Evolutionary conservation across 169 alveolate species (phyloP), one percentile per base, ranked within the genome.

Genomic region (Plasmodium vivax): DNA sequence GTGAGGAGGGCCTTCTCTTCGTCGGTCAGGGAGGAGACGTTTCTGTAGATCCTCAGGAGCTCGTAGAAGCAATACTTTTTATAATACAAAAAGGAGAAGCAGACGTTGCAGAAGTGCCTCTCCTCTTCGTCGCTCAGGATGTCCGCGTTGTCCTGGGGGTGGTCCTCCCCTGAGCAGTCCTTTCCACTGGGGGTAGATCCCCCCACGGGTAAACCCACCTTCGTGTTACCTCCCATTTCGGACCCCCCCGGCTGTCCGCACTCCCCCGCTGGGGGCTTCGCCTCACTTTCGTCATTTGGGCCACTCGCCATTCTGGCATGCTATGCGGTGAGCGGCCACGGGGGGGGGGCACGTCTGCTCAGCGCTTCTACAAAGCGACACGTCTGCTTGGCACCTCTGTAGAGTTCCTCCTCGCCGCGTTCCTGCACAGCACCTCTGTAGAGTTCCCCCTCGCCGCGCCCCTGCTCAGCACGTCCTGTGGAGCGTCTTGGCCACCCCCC

Each of bases 31-130:
- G 71, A 79, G 2, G 83, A 58, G 23, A 56, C 41, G 32, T 62
- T 88, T 41, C 75, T 51, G 51, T 88, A 88, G 56, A 88, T 88
- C 47, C 94, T 88, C n/a, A 88, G 71, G n/a, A 88, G 34, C 38
- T 88, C 94, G 47, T 54, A 88, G 72, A 88, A 88, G 82, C 90
- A 88, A 79, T 88, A 79, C 79, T 88, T 88, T 56, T 88, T 88
- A 56, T 88, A 88, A 79, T 88, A 88, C 82, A 88, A 79, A 47
- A 88, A 88, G n/a, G 94, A 88, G 75, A 88, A 88, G 43, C 94
- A 88, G 2, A 88, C 90, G 81, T 88, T 88, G 62, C 94, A 88
- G 62, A 88, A 88, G 71, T 88, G 94, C 45, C 47, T 88, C 56
- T 88, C 94, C 81, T 88, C 94, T 75, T 88, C 94, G 32, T 56